Base-by-base conservation (phyloP, 2,329 filamentous ascomycete species). In the Colletotrichum higginsianum region DNA sequence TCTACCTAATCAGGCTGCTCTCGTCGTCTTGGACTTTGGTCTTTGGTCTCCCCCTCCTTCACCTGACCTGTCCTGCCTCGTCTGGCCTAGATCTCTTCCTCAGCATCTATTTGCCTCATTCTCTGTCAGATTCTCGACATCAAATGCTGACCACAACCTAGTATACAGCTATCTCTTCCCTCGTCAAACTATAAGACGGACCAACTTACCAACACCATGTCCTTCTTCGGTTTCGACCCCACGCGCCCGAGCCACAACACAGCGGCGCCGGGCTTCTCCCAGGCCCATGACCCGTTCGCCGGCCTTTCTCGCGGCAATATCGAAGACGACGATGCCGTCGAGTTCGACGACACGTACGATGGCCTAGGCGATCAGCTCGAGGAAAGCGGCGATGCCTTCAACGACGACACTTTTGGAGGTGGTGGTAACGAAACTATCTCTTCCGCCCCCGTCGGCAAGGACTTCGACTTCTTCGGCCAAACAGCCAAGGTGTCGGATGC, bases 311-410 rank as follows among this genome's bases (percentile, higher is more conserved):
- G 87, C 77, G 88, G 86, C 61, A 87, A 88, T 71, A 88, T 92
- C 71, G 90, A 92, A 76, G 82, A 83, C 62, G 86, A 86, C 75
- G 89, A 88, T 73, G 86, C 84, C 30, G 80, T 87, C 77, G 93
- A 98, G 77, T 99, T 98, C 77, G 96, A 99, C 77, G 95, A 99
- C 80, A 98, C 96, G 47, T 98, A 98, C 80, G 96, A 99, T 82
- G 96, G 96, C 21, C 87, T 99, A 50, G 96, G 95, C 67, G 93
- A 98, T 79, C 91, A 93, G 81, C 91, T 99, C 46, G 92, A 98
- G 78, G 96, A 99, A 80, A 92, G 93, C 23, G 94, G 96, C 78
- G 96, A 99, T 85, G 94, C 89, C 61, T 94, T 98, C 87, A 99
- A 99, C 82, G 94, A 98, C 77, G 96, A 98, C 80, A 99, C 96